Evolutionary conservation across 495 filamentous ascomycete genomes (phyloP).

Genomic region (Aspergillus haitiensis): DNA sequence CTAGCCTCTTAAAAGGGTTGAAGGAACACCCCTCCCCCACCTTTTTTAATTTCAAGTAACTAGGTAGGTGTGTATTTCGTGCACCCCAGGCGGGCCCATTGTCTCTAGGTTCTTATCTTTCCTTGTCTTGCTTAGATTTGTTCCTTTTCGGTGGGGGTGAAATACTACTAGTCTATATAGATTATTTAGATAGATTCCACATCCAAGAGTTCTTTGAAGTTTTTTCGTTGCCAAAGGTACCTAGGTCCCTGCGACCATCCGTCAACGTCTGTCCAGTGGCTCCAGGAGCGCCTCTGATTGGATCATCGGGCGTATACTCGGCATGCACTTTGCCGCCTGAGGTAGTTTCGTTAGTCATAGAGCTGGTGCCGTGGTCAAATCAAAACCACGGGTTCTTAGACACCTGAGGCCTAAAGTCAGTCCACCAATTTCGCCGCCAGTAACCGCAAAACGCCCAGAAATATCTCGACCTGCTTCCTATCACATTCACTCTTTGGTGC

Average conservation of each 20-base stretch:
- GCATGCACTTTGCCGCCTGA: no score
- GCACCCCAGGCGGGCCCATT: no score
- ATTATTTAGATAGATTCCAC: no score
- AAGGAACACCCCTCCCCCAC: neutral
- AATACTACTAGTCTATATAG: no score
- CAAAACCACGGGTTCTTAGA: neutral
- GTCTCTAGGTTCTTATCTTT: no score
- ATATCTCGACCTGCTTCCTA: neutral
- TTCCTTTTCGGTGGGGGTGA: no score
- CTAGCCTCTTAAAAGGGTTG: no score
- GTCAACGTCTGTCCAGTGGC: neutral
- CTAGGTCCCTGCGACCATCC: no score
- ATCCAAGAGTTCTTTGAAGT: no score
- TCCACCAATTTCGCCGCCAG: constrained; percentile 12
- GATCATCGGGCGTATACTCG: neutral
- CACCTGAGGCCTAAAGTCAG: constrained; percentile 10
- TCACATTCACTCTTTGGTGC: no score
- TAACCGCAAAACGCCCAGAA: constrained; percentile 11
- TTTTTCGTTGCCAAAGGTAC: no score
- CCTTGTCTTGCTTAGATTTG: no score
- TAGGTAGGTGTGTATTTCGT: neutral
- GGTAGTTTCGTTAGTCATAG: neutral
- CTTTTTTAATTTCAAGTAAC: neutral
- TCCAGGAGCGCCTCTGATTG: neutral
- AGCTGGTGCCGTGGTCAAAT: neutral